Evolutionary conservation across 75 land plant species (phyloP).

Genomic region (Selaginella moellendorffii): DNA sequence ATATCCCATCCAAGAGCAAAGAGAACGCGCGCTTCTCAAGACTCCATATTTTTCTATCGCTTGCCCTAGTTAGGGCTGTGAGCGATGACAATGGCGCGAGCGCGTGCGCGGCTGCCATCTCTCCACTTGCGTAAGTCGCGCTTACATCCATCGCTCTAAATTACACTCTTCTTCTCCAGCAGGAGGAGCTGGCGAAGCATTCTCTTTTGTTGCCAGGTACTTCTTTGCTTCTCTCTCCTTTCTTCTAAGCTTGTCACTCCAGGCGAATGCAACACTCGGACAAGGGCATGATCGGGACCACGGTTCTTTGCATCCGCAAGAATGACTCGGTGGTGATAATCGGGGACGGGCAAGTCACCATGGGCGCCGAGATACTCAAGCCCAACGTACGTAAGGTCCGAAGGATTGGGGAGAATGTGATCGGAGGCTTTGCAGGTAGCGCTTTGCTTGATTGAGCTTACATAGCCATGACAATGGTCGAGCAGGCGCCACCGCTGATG

Average conservation of each 20-base stretch:
- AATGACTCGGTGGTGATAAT: slow-evolving; percentile 26
- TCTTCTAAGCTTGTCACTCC: background rate
- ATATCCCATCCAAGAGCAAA: too few species aligned
- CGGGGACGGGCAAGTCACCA: slow-evolving; percentile 32
- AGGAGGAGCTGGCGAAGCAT: background rate
- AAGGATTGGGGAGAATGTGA: slow-evolving; percentile 30
- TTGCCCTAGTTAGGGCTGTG: too few species aligned
- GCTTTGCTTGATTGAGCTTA: too few species aligned
- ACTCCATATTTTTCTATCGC: too few species aligned
- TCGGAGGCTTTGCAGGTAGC: slow-evolving; percentile 40
- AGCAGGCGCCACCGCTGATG: slow-evolving; percentile 27
- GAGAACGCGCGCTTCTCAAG: too few species aligned
- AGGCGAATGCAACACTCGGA: slow-evolving; percentile 15
- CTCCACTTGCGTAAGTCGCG: too few species aligned
- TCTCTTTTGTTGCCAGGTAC: background rate
- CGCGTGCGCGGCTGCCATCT: background rate
- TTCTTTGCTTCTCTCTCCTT: background rate
- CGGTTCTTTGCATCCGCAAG: slow-evolving; percentile 31
- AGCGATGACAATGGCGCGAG: background rate
- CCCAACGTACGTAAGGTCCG: slow-evolving; percentile 32
- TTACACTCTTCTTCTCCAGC: too few species aligned
- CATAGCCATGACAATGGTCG: too few species aligned
- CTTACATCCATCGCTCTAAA: too few species aligned
- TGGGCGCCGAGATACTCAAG: slow-evolving; percentile 29
- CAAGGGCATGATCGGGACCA: slow-evolving; percentile 29